phyloP scores from a whole-genome alignment of 768 basidiomycete species.

The Termitomyces titanicus region DNA sequence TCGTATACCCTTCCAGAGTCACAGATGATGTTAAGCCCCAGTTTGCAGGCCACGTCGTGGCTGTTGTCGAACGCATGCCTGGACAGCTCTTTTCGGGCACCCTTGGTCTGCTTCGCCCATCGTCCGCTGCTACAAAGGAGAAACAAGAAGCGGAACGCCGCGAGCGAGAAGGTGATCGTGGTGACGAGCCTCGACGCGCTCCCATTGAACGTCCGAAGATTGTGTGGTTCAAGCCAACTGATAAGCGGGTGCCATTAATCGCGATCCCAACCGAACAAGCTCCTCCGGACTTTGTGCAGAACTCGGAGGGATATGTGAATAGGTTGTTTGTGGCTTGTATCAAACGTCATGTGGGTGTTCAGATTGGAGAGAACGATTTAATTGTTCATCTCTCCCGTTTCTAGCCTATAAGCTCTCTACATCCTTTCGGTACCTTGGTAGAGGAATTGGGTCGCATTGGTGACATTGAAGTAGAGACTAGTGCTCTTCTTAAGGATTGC shows the following conservation, averaged over 20 bases:
- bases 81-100: slow-evolving; percentile 98
- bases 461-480: slow-evolving; percentile 98
- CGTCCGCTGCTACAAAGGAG: slow-evolving; percentile 96
- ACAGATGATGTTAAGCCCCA: slow-evolving; percentile 98
- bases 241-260: slow-evolving; percentile 97
- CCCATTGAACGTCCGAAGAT: slow-evolving; percentile 94
- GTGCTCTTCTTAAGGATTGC: slow-evolving; percentile 95
- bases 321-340: slow-evolving; percentile 96
- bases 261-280: slow-evolving; percentile 99
- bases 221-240: slow-evolving; percentile 99
- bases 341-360: slow-evolving; percentile 82
- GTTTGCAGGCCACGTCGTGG: slow-evolving; percentile 98
- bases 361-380: slow-evolving; percentile 6
- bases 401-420: slow-evolving; percentile 90
- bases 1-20: slow-evolving; percentile 48
- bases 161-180: slow-evolving; percentile 92
- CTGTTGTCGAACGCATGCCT: slow-evolving; percentile 99
- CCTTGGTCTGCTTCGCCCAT: slow-evolving; percentile 90
- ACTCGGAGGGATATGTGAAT: slow-evolving; percentile 86
- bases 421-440: slow-evolving; percentile 97
- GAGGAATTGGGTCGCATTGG: slow-evolving; percentile 98
- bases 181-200: slow-evolving; percentile 74
- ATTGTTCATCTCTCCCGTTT: slow-evolving; percentile 19
- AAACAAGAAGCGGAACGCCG: slow-evolving; percentile 98
- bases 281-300: slow-evolving; percentile 92